Base-by-base conservation (phyloP, 176 grass and related monocot genomes). In the Puya raimondii region DNA sequence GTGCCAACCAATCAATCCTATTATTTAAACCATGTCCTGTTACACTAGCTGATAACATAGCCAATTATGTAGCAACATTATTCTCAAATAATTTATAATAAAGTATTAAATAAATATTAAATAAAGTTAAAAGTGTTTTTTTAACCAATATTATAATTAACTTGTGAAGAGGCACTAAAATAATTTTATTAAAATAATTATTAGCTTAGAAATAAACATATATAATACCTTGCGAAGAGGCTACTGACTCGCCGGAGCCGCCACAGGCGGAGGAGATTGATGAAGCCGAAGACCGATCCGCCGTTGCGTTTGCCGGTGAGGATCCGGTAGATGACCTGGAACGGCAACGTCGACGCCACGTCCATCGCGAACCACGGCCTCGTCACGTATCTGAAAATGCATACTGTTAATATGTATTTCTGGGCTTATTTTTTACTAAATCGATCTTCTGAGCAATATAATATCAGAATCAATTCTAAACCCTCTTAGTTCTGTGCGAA, bases 181-280 rank as follows among this genome's bases (percentile, higher is more conserved):
- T 16, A n/a, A 7, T 56, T n/a, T 4, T 3, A n/a, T n/a, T 13
- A 56, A 56, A 56, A 56, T 12, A 56, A 56, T 13, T 16, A 53
- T 53, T 53, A 66, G 0, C 27, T 29, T 3, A 29, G 1, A 47
- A 47, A 15, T 6, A n/a, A n/a, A n/a, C n/a, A n/a, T n/a, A n/a
- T n/a, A n/a, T n/a, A n/a, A n/a, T n/a, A n/a, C 83, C 70, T 80
- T 3, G 74, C 20, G 47, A 86, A 91, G n/a, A 91, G 74, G 12
- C 42, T 69, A 3, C 83, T 83, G 68, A 49, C 88, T 9, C 83
- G 83, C 0, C 71, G 70, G 1, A 91, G 80, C 13, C 88, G 70
- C 88, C 88, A 91, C 11, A 91, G 67, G 10, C 88, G 83, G 51
- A 91, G 88, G 27, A 91, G 73, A 12, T 53, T 69, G 17, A 91